Base-by-base conservation (phyloP, 306 rosid species). In the Rosa chinensis region DNA sequence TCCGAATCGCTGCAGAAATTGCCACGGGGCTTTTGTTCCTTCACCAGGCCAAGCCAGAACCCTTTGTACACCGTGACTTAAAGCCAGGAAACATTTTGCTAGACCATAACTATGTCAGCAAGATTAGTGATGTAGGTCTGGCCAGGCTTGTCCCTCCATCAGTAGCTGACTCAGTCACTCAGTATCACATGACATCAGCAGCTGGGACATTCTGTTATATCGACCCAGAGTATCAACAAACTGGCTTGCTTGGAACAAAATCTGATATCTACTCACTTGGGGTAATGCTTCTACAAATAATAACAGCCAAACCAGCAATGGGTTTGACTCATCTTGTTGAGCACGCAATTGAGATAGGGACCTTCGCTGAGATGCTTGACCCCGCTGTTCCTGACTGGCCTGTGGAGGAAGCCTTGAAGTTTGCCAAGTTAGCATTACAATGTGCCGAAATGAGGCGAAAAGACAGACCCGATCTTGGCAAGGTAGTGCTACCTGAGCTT, bases 141-240 rank as follows among this genome's bases (percentile, higher is more conserved):
- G 90, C 97, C 18, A 91, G 97, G 89, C 95, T 91, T 50, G 93
- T 93, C 61, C 98, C 98, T 71, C 88, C 93, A 37, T 87, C 95
- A 4, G 87, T 91, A 25, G 93, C 93, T 5, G 81, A 93, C 72
- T 47, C 79, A 0, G 90, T 88, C 14, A 91, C 98, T 21, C 98
- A 90, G 74, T 93, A 91, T 48, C 88, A 87, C 40, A 90, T 90
- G 97, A 91, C 98, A 35, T 78, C 98, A 73, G 88, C 98, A 6
- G 98, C 98, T 0, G 98, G 98, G 71, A 91, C 98, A 4, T 93
- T 93, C 82, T 93, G 94, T 73, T 93, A 93, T 80, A 91, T 93
- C 16, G 95, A 93, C 58, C 98, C 98, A 0, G 98, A 93, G 87
- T 91, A 91, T 74, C 97, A 93, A 58, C 95, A 91, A 80, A 93